Conservation (phyloP, 2,329 filamentous ascomycete genomes). For the Epichloe uncinata region DNA sequence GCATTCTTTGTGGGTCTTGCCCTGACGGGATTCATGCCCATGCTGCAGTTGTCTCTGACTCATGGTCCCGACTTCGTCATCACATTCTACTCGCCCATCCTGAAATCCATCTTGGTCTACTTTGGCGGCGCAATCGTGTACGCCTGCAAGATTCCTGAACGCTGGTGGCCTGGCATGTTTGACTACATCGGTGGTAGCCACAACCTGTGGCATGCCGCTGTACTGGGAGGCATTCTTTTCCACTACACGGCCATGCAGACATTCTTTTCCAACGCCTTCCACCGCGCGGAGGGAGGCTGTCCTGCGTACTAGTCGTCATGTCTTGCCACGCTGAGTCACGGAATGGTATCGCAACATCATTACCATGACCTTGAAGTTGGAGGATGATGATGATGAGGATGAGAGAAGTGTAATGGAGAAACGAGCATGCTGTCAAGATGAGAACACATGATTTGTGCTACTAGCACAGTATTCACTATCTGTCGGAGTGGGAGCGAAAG, state of each 20-base stretch:
- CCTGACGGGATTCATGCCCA: conserved; percentile 76
- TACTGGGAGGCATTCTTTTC: conserved; percentile 90
- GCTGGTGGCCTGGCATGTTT: conserved; percentile 85
- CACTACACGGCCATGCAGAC: conserved; percentile 94
- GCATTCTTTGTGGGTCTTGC: conserved; percentile 83
- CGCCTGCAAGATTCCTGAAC: conserved; percentile 81
- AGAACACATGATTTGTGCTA: neutral
- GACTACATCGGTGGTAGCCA: conserved; percentile 93
- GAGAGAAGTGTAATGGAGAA: neutral
- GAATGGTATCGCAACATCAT: neutral
- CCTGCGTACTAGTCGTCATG: conserved; percentile 32
- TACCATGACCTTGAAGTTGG: neutral
- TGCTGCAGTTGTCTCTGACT: conserved; percentile 68
- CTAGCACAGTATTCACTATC: neutral
- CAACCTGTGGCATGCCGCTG: conserved; percentile 94
- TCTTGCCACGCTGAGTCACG: neutral
- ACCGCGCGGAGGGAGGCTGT: conserved; percentile 49
- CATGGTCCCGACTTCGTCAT: conserved; percentile 70
- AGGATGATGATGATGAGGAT: neutral
- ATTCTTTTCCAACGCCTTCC: conserved; percentile 72
- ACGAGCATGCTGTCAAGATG: neutral
- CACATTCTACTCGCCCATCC: conserved; percentile 74
- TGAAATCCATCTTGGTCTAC: conserved; percentile 80
- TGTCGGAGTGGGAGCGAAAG: neutral
- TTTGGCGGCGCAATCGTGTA: conserved; percentile 75